phyloP scores from a whole-genome alignment of 805 yeast species.

The Candida verbasci region DNA sequence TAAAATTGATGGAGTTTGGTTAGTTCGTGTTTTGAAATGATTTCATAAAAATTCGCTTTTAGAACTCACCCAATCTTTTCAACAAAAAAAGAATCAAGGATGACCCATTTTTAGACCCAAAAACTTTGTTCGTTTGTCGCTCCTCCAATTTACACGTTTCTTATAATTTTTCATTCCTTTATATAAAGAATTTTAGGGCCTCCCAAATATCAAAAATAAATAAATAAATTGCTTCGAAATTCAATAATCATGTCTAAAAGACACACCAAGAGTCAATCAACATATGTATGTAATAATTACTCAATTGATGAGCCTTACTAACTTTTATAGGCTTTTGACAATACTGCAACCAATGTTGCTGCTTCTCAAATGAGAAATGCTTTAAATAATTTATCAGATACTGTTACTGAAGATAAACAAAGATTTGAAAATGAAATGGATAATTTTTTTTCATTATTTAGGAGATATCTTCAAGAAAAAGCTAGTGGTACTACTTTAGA shows the following conservation, averaged over 20 bases:
- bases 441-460: constrained; percentile 85
- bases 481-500: constrained; percentile 80
- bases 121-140: too few species aligned
- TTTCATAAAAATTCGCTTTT: too few species aligned
- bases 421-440: constrained; percentile 91
- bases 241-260: constrained; percentile 42
- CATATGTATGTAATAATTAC: constrained; percentile 51
- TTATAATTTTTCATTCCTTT: too few species aligned
- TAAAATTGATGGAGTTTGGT: too few species aligned
- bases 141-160: too few species aligned
- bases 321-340: constrained; percentile 72
- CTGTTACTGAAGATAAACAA: constrained; percentile 49
- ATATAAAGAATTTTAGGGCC: too few species aligned
- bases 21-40: too few species aligned
- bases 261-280: constrained; percentile 67
- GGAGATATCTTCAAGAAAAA: constrained; percentile 87
- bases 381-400: constrained; percentile 81
- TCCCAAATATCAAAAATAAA: too few species aligned
- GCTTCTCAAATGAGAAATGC: constrained; percentile 98
- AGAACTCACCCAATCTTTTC: too few species aligned
- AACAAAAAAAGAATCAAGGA: too few species aligned
- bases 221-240: too few species aligned
- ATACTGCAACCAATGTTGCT: constrained; percentile 90
- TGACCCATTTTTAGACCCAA: too few species aligned
- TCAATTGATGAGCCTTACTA: constrained; percentile 10